Evolutionary conservation across 441 rosid species (phyloP).

Genomic region (Capsella rubella): DNA sequence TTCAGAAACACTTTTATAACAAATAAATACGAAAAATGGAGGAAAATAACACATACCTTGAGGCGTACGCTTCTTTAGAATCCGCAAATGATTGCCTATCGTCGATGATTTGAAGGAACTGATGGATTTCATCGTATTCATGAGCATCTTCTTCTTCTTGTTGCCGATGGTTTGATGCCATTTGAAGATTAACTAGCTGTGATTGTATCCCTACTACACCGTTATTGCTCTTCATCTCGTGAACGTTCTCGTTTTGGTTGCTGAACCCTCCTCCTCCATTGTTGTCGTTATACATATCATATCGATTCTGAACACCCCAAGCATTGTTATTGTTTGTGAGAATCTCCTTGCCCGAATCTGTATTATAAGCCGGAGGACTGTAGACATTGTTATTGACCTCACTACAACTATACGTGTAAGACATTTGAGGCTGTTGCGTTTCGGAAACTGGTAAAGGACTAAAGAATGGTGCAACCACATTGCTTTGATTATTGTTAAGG

Average conservation of each 20-base stretch:
- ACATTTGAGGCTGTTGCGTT: slow-evolving; percentile 43
- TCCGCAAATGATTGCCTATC: slow-evolving; percentile 77
- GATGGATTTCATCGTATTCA: slow-evolving; percentile 76
- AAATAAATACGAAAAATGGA: background rate
- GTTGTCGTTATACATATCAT: slow-evolving; percentile 37
- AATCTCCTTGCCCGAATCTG: slow-evolving; percentile 55
- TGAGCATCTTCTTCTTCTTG: slow-evolving; percentile 52
- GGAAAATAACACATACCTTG: slow-evolving; percentile 55
- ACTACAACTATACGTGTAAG: slow-evolving; percentile 49
- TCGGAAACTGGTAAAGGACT: slow-evolving; percentile 34
- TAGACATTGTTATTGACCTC: slow-evolving; percentile 38
- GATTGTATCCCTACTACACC: slow-evolving; percentile 59
- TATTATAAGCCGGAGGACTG: slow-evolving; percentile 41
- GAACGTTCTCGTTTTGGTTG: slow-evolving; percentile 39
- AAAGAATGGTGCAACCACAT: slow-evolving; percentile 41
- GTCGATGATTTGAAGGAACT: slow-evolving; percentile 77
- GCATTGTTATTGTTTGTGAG: slow-evolving; percentile 8
- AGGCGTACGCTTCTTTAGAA: slow-evolving; percentile 66
- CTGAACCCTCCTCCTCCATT: slow-evolving; percentile 45
- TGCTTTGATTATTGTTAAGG: slow-evolving; percentile 30
- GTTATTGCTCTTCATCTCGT: slow-evolving; percentile 30
- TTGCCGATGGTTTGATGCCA: slow-evolving; percentile 51
- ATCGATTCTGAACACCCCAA: slow-evolving; percentile 30
- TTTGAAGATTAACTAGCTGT: slow-evolving; percentile 55
- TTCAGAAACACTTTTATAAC: background rate